phyloP scores from a whole-genome alignment of 1,284 basidiomycete genomes.

The Pseudozyma sp. region DNA sequence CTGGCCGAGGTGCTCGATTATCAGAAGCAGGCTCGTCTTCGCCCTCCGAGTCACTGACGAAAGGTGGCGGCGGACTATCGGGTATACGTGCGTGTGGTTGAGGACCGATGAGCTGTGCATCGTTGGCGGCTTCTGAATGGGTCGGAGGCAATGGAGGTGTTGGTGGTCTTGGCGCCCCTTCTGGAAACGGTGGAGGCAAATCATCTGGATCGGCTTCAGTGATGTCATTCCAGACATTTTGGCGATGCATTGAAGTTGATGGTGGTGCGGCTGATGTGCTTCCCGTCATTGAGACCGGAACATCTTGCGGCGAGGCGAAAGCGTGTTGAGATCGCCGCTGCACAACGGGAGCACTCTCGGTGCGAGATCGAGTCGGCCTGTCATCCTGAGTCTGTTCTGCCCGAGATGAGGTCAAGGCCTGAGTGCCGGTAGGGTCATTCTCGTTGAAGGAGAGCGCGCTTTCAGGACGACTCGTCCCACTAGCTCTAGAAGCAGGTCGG shows the following conservation, averaged over 20 bases:
- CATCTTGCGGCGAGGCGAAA: slow-evolving; percentile 9
- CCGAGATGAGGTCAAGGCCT: neutral
- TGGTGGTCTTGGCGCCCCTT: slow-evolving; percentile 45
- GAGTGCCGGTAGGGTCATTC: neutral
- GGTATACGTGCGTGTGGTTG: slow-evolving; percentile 46
- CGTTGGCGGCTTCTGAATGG: slow-evolving; percentile 25
- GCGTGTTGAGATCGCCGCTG: slow-evolving; percentile 31
- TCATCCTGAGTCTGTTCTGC: slow-evolving; percentile 1
- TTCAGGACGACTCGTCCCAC: slow-evolving; percentile 24
- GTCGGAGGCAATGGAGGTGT: slow-evolving; percentile 39
- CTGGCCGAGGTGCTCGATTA: neutral
- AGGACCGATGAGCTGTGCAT: slow-evolving; percentile 36
- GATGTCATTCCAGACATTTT: slow-evolving; percentile 55
- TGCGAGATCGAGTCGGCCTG: slow-evolving; percentile 18
- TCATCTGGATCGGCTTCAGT: slow-evolving; percentile 53
- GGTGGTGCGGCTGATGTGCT: neutral
- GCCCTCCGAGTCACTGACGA: slow-evolving; percentile 50
- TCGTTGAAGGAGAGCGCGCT: slow-evolving; percentile 26
- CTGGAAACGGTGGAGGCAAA: slow-evolving; percentile 51
- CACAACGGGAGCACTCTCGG: slow-evolving; percentile 31
- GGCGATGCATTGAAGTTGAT: slow-evolving; percentile 42
- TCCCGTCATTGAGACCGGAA: neutral
- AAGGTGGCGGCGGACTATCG: slow-evolving; percentile 57
- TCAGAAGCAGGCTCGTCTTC: slow-evolving; percentile 20
- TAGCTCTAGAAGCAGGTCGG: slow-evolving; percentile 43